Conservation (phyloP, 2,329 filamentous ascomycete species). For the Microdochium paspali region DNA sequence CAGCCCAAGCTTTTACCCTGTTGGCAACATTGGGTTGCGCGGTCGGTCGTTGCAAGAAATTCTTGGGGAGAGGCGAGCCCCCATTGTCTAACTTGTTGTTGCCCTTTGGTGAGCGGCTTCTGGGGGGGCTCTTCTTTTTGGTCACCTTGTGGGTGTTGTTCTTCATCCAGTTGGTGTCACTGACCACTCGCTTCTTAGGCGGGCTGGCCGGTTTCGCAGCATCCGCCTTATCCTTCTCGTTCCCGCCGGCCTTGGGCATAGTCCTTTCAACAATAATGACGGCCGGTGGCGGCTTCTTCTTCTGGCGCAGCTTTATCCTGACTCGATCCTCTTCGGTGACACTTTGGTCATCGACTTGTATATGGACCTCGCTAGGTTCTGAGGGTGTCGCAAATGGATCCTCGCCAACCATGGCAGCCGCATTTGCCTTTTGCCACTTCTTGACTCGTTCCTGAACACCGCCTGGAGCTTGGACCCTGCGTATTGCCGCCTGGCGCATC, state of each 20-base stretch:
- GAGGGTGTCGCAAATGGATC: conserved; percentile 42
- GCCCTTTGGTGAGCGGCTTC: conserved; percentile 26
- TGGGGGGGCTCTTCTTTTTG: conserved; percentile 38
- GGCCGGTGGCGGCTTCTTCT: conserved; percentile 25
- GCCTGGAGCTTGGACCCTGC: conserved; percentile 50
- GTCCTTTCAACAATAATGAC: conserved; percentile 16
- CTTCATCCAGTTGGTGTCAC: conserved; percentile 83
- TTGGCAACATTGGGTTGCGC: conserved; percentile 45
- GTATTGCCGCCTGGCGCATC: conserved; percentile 49
- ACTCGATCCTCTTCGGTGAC: conserved; percentile 53
- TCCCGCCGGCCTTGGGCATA: conserved; percentile 14
- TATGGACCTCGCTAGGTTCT: conserved; percentile 52
- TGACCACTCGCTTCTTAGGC: conserved; percentile 86
- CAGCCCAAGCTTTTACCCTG: conserved; percentile 55
- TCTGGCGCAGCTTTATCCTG: conserved; percentile 44
- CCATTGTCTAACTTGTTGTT: conserved; percentile 22
- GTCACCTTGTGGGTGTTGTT: conserved; percentile 21
- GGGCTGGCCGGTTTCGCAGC: conserved; percentile 42
- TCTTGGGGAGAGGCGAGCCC: conserved; percentile 40
- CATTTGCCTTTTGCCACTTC: conserved; percentile 75
- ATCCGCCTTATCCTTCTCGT: conserved; percentile 21
- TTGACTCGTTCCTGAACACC: conserved; percentile 72
- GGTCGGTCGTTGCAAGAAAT: conserved; percentile 44
- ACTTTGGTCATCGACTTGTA: conserved; percentile 48
- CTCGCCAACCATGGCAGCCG: conserved; percentile 47